Evolutionary conservation across 331 rosid species (phyloP), one percentile per base, ranked within the genome.

Genomic region (Pyracantha coccinea): DNA sequence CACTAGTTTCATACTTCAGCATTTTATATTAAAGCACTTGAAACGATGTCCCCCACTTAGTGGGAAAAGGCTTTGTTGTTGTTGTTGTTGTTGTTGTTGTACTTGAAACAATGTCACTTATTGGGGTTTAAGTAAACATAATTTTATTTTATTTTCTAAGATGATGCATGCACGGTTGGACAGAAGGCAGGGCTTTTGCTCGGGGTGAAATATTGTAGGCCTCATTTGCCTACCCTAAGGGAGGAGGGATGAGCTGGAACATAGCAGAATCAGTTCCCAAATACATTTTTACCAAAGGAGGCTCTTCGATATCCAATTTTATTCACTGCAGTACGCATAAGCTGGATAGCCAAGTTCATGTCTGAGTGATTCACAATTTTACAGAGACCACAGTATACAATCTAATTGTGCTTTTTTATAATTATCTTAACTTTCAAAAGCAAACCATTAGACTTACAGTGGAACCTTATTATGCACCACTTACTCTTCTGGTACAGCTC

Each of bases 401-500:
- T 15, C 47, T n/a, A 50, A 45, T 47, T 20, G 15, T 29, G 63
- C 14, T 23, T 15, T 32, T 50, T 27, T 47, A 62, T 3, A 20
- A 16, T 24, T 27, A 45, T 25, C 4, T 65, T 1, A 58, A 41
- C 20, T 66, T 54, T 35, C 13, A 3, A 19, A 20, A 45, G 28
- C 21, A 72, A n/a, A 35, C 47, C 4, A 44, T 15, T 38, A 29
- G 12, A 23, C 41, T 57, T 71, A 15, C 23, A 15, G 55, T 7
- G 23, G n/a, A 20, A 60, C 17, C 73, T n/a, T 32, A 75, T 60
- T 60, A 73, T 52, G 55, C 45, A 79, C 57, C 64, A 82, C 96
- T 88, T 86, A 89, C 98, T 84, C 83, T 74, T 85, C 90, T 2
- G 90, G 83, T 27, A 67, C 77, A 15, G 91, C 85, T 77, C 98